Conservation (phyloP, 2,329 filamentous ascomycete species). For the Byssochlamys sp. region DNA sequence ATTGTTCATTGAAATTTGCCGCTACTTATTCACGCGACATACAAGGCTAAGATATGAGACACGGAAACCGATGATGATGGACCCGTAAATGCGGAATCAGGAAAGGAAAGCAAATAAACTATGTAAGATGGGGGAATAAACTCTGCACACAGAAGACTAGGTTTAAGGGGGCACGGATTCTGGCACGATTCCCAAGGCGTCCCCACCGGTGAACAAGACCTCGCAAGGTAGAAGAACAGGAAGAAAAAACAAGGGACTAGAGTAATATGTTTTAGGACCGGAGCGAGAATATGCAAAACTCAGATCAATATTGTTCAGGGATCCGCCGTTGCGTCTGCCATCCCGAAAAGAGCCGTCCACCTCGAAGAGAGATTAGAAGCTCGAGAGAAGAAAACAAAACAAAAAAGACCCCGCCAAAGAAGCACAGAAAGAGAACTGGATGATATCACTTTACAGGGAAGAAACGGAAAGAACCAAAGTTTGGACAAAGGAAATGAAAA, state of each 20-base stretch:
- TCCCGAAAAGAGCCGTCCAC: neutral
- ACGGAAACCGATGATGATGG: neutral
- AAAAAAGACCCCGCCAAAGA: neutral
- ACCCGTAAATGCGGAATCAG: neutral
- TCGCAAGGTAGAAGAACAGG: neutral
- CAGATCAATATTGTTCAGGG: neutral
- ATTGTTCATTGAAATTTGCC: neutral
- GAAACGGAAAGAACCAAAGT: slow-evolving; percentile 6
- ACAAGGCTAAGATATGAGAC: neutral
- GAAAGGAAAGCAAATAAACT: neutral
- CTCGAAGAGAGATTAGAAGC: neutral
- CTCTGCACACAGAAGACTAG: neutral
- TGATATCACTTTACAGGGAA: slow-evolving; percentile 1
- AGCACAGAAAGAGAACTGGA: neutral
- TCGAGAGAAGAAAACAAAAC: neutral
- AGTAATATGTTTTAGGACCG: neutral
- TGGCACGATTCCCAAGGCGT: neutral
- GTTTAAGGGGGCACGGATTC: neutral
- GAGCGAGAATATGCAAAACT: neutral
- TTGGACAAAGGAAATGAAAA: slow-evolving; percentile 10
- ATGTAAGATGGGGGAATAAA: neutral
- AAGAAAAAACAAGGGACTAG: neutral
- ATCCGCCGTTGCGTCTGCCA: neutral
- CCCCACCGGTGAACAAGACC: neutral
- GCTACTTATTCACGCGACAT: neutral